A percentile compares a stretch with the other conserved stretches of the same genome.
phyloP scores from a whole-genome alignment of 306 rosid genomes.

The Lagenaria siceraria region DNA sequence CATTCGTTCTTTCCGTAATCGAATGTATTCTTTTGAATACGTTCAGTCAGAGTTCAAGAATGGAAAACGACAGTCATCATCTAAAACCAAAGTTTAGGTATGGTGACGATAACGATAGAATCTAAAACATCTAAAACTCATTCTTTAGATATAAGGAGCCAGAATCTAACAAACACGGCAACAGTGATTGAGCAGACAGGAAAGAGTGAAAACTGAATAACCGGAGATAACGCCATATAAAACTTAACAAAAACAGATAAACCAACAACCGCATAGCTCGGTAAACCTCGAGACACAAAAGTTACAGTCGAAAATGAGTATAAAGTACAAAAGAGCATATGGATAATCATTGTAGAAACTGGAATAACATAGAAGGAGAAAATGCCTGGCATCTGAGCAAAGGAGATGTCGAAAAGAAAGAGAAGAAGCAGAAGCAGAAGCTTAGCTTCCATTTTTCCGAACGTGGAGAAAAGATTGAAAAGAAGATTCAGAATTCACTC shows the following conservation, averaged over 20 bases:
- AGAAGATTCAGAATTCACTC: neutral
- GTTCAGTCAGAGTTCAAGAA: neutral
- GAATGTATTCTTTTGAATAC: neutral
- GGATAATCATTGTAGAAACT: neutral
- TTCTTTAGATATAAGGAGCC: neutral
- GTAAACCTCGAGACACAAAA: neutral
- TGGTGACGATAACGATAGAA: neutral
- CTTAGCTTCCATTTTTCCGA: slow-evolving; percentile 34
- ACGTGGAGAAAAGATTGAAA: slow-evolving; percentile 9
- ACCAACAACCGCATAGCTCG: neutral
- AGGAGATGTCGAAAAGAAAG: slow-evolving; percentile 26
- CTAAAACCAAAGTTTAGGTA: neutral
- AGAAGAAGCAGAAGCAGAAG: slow-evolving; percentile 22
- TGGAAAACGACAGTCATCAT: neutral
- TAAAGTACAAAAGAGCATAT: neutral
- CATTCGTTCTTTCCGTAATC: neutral
- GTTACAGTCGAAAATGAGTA: neutral
- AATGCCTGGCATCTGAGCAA: slow-evolving; percentile 75
- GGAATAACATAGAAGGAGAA: neutral
- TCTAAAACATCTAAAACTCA: neutral
- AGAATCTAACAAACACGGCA: neutral
- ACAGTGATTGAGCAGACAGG: neutral
- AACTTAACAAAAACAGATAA: neutral
- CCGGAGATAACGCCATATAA: neutral
- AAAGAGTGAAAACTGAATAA: neutral